Evolutionary conservation across 2,329 filamentous ascomycete species (phyloP), one percentile per base, ranked within the genome.

Genomic region (Talaromyces piceae): DNA sequence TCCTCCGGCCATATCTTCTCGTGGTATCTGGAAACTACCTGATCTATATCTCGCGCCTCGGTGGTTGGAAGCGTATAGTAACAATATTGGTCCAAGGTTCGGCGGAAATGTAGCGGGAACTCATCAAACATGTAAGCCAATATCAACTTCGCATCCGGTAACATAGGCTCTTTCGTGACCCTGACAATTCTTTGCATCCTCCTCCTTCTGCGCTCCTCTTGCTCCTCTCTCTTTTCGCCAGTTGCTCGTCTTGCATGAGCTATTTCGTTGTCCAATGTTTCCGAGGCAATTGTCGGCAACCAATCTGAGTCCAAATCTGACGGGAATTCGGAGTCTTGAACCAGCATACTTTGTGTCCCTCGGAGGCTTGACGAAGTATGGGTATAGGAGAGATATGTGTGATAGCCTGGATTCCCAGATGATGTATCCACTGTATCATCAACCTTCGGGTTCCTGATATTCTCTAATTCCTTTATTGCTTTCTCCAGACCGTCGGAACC

Each of bases 91-190:
- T 85, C 82, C 4, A 85, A 60, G 0, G 82, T 84, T 5, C 82
- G 73, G 1, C 82, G 75, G 30, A 78, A 77, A 58, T 85, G 83
- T 1, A 84, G 67, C 0, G 81, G 81, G 0, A 79, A 80, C 39
- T 84, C 80, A 37, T 77, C 74, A 0, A 78, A 79, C 0, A 85
- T 69, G 51, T 76, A 83, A 57, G 82, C 76, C 82, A 82, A 85
- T 3, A 84, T 78, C 2, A 84, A 73, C 45, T 80, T 76, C 5
- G 77, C 63, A 56, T 84, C 82, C 0, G 82, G 63, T 0, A 78
- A 76, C 0, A 16, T 16, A 23, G 18, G 3, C 22, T 41, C 37
- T 8, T 41, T 41, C 16, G 37, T 18, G 13, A 41, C 37, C 37
- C 22, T 41, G 37, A 41, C 37, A 18, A 41, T 41, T 41, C 22